Evolutionary conservation across 1,284 basidiomycete species (phyloP), one percentile per base, ranked within the genome.

Genomic region (Trametes polyzona): DNA sequence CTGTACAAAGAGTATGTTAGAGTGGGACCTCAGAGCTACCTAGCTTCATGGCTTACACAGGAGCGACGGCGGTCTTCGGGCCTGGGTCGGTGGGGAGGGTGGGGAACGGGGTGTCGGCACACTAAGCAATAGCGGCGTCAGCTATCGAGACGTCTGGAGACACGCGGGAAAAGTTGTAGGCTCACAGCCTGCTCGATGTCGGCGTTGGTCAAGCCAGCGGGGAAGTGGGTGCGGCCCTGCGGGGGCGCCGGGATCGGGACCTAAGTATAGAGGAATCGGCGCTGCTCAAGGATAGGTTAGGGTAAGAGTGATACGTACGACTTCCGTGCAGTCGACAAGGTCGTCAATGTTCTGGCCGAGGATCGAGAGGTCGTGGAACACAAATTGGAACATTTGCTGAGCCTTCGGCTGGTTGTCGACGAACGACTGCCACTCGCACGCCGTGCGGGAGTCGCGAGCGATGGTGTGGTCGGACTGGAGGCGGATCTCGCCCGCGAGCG

Each of bases 371-470:
- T 43, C 67, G 36, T 52, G 40, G 63, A 68, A 65, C 17, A 64
- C 67, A n/a, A 55, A 60, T 27, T 54, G 48, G 58, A 69, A 69
- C 29, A 47, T 48, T 29, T 30, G 29, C 46, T 67, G 62, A 35
- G 66, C 61, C 52, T 59, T 62, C 27, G 59, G 41, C 55, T 67
- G 63, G 57, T 55, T 53, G 57, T 57, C 57, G 61, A 71, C 65
- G 59, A 70, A 69, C 32, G 64, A 64, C 52, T 73, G 72, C 71
- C 71, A 73, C 54, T 65, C 62, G 65, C 72, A 73, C 26, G 67
- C 57, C 12, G 71, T 72, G 48, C 69, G 64, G 16, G 58, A 59
- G 58, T 66, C 60, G 23, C 65, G 63, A 17, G 66, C 63, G 51
- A 65, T 59, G 32, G 57, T 57, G 44, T 43, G 58, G 63, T 73